Evolutionary conservation across 2,329 filamentous ascomycete species (phyloP).

Genomic region (Exophiala sp.): DNA sequence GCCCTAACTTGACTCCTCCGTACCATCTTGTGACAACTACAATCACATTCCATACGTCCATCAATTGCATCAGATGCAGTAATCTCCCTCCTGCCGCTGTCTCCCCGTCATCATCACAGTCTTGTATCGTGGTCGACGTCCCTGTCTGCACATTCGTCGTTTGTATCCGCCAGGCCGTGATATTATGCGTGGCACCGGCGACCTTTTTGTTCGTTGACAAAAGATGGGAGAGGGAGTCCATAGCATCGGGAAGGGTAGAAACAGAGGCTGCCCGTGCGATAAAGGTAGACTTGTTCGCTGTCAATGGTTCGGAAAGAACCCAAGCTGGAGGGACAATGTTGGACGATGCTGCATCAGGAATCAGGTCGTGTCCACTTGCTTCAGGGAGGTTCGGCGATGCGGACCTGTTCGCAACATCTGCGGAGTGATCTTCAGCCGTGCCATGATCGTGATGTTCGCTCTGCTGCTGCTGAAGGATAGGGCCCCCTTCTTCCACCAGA

Average conservation of each 20-base stretch:
- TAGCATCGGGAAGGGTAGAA: slow-evolving; percentile 66
- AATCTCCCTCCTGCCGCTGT: slow-evolving; percentile 82
- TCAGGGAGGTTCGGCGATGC: slow-evolving; percentile 11
- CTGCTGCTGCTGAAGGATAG: slow-evolving; percentile 55
- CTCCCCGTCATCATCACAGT: slow-evolving; percentile 96
- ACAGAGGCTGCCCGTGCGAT: slow-evolving; percentile 64
- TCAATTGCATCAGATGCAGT: slow-evolving; percentile 86
- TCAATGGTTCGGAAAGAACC: slow-evolving; percentile 68
- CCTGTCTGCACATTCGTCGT: slow-evolving; percentile 33
- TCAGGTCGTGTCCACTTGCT: slow-evolving; percentile 1
- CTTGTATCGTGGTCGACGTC: slow-evolving; percentile 62
- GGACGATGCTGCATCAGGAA: slow-evolving; percentile 31
- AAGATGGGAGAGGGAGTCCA: slow-evolving; percentile 68
- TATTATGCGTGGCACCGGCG: slow-evolving; percentile 88
- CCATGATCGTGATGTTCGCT: slow-evolving; percentile 29
- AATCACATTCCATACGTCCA: slow-evolving; percentile 89
- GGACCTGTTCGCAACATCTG: slow-evolving; percentile 27
- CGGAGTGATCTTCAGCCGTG: slow-evolving; percentile 19
- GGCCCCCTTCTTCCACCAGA: slow-evolving; percentile 66
- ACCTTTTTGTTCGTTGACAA: slow-evolving; percentile 79
- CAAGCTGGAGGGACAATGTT: slow-evolving; percentile 56
- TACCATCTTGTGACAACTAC: slow-evolving; percentile 96
- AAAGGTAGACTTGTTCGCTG: slow-evolving; percentile 85
- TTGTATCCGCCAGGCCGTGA: slow-evolving; percentile 82
- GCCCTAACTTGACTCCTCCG: slow-evolving; percentile 83